Evolutionary conservation across 495 filamentous ascomycete species (phyloP).

Genomic region (Neurospora intermedia): DNA sequence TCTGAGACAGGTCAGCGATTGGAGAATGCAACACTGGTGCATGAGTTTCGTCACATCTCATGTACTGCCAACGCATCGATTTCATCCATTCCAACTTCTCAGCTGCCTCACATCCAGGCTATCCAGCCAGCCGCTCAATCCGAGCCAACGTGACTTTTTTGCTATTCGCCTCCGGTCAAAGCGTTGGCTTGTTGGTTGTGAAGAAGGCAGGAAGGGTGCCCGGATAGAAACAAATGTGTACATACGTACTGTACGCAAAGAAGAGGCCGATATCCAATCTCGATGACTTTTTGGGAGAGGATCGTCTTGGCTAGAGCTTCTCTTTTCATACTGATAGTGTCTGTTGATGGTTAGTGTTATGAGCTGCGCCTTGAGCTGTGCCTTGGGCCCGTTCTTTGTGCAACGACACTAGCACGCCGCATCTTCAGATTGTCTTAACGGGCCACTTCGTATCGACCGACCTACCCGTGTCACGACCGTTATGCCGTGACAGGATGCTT

Average conservation of each 20-base stretch:
- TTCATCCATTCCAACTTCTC: constrained; percentile 5
- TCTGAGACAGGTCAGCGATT: constrained; percentile 16
- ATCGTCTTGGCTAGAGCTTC: constrained; percentile 4
- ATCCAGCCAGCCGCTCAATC: constrained; percentile 19
- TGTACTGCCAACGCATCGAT: constrained; percentile 23
- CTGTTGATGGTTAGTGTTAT: neutral
- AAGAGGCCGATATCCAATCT: neutral
- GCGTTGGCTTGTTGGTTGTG: neutral
- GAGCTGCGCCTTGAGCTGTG: neutral
- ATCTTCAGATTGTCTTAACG: constrained; percentile 3
- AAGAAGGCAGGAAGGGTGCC: neutral
- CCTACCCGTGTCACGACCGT: neutral
- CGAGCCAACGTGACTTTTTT: constrained; percentile 9
- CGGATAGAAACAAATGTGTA: neutral
- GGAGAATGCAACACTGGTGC: constrained; percentile 5
- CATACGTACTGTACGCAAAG: neutral
- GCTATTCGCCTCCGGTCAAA: neutral
- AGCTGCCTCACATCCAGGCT: neutral
- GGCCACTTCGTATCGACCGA: constrained; percentile 1
- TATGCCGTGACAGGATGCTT: neutral
- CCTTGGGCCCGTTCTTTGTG: neutral
- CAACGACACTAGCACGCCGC: constrained; percentile 1
- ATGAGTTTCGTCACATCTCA: constrained; percentile 19
- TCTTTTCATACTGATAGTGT: constrained; percentile 1
- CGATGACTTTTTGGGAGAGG: neutral